These are phyloP conservation scores for Tolypocladium nubicola DNA, from an alignment of 2,329 filamentous ascomycete genomes.

Conservation along the genomic window DNA sequence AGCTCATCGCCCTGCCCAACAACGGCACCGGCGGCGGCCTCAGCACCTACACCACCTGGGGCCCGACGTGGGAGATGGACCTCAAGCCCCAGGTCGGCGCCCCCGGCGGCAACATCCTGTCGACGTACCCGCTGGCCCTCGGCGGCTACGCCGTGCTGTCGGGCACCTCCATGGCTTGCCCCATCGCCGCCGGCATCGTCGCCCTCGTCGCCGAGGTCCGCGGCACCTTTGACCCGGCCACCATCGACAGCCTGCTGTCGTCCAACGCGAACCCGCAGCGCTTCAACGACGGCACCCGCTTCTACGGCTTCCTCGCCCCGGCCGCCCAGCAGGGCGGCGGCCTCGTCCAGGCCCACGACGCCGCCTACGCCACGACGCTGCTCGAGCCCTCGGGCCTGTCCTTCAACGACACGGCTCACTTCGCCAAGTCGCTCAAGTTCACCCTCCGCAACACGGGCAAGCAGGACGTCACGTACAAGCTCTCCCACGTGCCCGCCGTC, in stretches of 20 bases:
- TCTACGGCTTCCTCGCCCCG: constrained; percentile 34
- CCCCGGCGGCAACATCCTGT: constrained; percentile 47
- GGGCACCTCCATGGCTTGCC: constrained; percentile 52
- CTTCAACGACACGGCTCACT: constrained; percentile 55
- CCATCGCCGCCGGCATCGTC: constrained; percentile 42
- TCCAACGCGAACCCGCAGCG: constrained; percentile 36
- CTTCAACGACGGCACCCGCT: constrained; percentile 32
- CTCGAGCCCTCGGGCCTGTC: constrained; percentile 46
- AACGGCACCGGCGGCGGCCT: constrained; percentile 36
- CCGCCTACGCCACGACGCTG: constrained; percentile 41
- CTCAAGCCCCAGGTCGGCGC: constrained; percentile 46
- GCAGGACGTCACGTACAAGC: constrained; percentile 36
- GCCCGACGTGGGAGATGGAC: constrained; percentile 48
- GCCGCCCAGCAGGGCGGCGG: constrained; percentile 51
- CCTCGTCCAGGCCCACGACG: constrained; percentile 48
- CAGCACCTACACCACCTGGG: constrained; percentile 47
- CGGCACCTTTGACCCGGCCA: constrained; percentile 37
- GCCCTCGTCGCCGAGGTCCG: constrained; percentile 43
- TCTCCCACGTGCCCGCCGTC: constrained; percentile 38
- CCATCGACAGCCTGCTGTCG: constrained; percentile 38
- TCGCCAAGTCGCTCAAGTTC: constrained; percentile 37
- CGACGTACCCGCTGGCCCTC: constrained; percentile 37
- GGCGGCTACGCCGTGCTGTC: constrained; percentile 41
- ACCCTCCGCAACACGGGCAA: constrained; percentile 43
- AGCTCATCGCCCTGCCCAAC: constrained; percentile 18